Conservation (phyloP, 345 rosid genomes). For the Arabis alpina region DNA sequence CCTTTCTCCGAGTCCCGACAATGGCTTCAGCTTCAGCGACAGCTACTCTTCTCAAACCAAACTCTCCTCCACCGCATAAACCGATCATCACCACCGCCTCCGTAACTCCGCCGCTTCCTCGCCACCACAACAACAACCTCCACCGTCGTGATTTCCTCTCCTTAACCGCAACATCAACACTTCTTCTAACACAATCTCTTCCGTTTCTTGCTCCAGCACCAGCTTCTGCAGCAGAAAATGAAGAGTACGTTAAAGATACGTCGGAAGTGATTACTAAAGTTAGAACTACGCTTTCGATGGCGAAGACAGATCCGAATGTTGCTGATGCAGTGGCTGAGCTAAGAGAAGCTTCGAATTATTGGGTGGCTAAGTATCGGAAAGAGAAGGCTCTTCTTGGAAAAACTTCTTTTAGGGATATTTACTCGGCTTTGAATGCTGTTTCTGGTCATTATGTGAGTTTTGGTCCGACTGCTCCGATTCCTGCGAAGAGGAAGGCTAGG, state of each 20-base stretch:
- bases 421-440: conserved; percentile 91
- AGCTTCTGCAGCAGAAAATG: conserved; percentile 64
- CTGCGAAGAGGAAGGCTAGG: conserved; percentile 78
- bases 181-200: conserved; percentile 28
- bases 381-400: conserved; percentile 87
- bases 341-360: conserved; percentile 73
- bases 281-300: conserved; percentile 70
- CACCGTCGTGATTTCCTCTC: conserved; percentile 68
- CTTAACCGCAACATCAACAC: conserved; percentile 43
- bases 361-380: conserved; percentile 96
- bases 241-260: conserved; percentile 85
- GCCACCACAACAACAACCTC: conserved; percentile 10
- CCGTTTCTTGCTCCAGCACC: conserved; percentile 37
- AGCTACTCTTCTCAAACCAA: conserved; percentile 64
- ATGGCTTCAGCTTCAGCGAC: conserved; percentile 88
- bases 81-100: conserved; percentile 37
- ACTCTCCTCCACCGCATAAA: conserved; percentile 43
- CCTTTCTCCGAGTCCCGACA: background rate
- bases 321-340: conserved; percentile 77
- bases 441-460: conserved; percentile 94
- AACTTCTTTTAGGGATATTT: conserved; percentile 78
- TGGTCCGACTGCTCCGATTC: conserved; percentile 90
- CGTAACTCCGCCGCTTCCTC: conserved; percentile 16
- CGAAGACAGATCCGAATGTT: conserved; percentile 77
- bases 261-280: conserved; percentile 74